A percentile compares a stretch with the other conserved stretches of the same genome.
phyloP scores from a whole-genome alignment of 805 yeast genomes.

The Hanseniaspora lachancei region DNA sequence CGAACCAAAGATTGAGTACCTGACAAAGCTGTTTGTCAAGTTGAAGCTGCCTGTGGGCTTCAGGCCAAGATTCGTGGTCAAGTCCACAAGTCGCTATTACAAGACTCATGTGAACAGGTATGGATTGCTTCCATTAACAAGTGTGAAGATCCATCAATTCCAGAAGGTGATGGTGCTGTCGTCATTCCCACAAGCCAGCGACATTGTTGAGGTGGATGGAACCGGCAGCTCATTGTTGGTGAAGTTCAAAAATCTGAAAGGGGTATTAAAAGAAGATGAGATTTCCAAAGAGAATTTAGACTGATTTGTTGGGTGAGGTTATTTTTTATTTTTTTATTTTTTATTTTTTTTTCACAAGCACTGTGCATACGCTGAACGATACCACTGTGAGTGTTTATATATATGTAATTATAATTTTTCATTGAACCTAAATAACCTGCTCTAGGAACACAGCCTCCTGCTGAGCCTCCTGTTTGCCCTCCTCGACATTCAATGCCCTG shows the following conservation, averaged over 20 bases:
- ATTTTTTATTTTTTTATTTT: too few species aligned
- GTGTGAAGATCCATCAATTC: conserved; percentile 3
- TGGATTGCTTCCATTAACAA: conserved; percentile 8
- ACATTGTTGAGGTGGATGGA: neutral
- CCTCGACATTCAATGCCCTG: conserved; percentile 39
- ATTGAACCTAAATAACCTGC: neutral
- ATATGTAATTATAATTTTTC: too few species aligned
- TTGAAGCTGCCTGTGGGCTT: neutral
- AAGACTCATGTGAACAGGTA: conserved; percentile 3
- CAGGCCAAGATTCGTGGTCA: neutral
- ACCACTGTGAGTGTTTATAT: too few species aligned
- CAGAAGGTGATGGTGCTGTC: conserved; percentile 1
- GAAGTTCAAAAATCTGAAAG: neutral
- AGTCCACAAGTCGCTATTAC: conserved; percentile 1
- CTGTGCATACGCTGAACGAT: too few species aligned
- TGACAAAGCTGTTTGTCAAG: neutral
- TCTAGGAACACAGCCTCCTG: conserved; percentile 4
- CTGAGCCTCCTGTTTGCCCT: conserved; percentile 47
- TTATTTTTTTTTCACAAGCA: too few species aligned
- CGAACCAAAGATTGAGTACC: neutral
- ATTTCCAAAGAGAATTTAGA: neutral
- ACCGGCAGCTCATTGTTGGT: neutral
- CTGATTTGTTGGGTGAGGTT: neutral
- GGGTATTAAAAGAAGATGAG: neutral
- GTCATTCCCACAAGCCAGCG: conserved; percentile 1